phyloP scores from a whole-genome alignment of 129 eudicot species.

The Tagetes patula region DNA sequence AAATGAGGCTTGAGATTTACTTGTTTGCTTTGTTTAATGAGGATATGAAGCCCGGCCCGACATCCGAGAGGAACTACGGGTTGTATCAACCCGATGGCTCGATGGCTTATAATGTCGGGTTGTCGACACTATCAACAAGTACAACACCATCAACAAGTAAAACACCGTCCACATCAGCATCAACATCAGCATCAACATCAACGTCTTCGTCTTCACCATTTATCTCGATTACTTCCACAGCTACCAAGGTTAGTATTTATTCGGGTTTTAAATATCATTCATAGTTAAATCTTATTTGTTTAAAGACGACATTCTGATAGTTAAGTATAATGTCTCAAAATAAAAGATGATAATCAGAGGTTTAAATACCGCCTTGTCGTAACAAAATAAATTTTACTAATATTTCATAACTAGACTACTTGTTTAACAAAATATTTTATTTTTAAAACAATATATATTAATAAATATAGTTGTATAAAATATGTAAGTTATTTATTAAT shows the following conservation, averaged over 20 bases:
- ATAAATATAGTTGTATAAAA: neutral
- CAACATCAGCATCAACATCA: neutral
- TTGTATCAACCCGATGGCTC: constrained; percentile 77
- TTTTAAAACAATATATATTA: neutral
- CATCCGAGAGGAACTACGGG: constrained; percentile 86
- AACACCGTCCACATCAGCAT: constrained; percentile 5
- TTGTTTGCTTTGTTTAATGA: constrained; percentile 92
- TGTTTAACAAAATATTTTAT: no score
- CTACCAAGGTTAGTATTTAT: constrained; percentile 44
- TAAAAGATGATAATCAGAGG: no score
- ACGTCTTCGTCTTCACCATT: constrained; percentile 18
- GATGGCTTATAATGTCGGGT: constrained; percentile 78
- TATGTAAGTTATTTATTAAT: no score
- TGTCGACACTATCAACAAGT: constrained; percentile 35
- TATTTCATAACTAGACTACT: neutral
- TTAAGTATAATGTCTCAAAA: no score
- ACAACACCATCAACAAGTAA: constrained; percentile 37
- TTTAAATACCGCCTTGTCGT: no score
- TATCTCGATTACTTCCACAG: constrained; percentile 54
- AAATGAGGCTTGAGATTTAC: constrained; percentile 69
- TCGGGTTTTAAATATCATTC: neutral
- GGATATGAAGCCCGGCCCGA: constrained; percentile 91
- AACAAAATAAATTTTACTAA: neutral
- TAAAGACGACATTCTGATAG: no score
- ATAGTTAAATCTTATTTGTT: no score